phyloP scores from a whole-genome alignment of 495 filamentous ascomycete genomes.

The Podospora bellae-mahoneyi region DNA sequence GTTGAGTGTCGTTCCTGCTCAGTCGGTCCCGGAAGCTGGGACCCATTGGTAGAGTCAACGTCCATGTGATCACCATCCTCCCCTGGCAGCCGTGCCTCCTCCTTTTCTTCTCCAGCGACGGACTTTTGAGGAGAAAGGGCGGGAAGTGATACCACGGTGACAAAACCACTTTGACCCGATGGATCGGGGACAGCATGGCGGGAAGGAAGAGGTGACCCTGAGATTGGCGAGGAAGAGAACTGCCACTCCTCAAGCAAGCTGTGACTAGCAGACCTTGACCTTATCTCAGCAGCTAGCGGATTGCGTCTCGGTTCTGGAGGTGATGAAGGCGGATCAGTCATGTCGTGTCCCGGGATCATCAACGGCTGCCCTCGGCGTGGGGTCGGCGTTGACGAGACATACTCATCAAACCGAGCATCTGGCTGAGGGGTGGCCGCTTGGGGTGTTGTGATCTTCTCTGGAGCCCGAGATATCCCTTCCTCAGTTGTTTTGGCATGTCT shows the following conservation, averaged over 20 bases:
- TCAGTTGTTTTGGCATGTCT: constrained; percentile 16
- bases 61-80: constrained; percentile 32
- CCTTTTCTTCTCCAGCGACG: constrained; percentile 9
- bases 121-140: constrained; percentile 9
- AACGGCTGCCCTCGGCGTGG: constrained; percentile 52
- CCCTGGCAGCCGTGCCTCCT: constrained; percentile 2
- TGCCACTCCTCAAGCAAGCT: constrained; percentile 45
- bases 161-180: constrained; percentile 16
- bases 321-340: constrained; percentile 51
- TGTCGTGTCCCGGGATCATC: constrained; percentile 40
- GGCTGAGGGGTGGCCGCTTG: constrained; percentile 42
- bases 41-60: constrained; percentile 8
- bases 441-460: constrained; percentile 5
- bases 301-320: constrained; percentile 54
- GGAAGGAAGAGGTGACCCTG: constrained; percentile 38
- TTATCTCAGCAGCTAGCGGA: constrained; percentile 45
- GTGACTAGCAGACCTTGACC: constrained; percentile 38
- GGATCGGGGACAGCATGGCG: constrained; percentile 20
- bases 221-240: constrained; percentile 46
- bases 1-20: constrained; percentile 18
- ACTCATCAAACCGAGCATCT: constrained; percentile 51
- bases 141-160: constrained; percentile 21
- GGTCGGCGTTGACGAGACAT: constrained; percentile 79
- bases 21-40: background rate
- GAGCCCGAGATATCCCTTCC: background rate